Base-by-base conservation (phyloP, 306 rosid species). In the Delonix regia region DNA sequence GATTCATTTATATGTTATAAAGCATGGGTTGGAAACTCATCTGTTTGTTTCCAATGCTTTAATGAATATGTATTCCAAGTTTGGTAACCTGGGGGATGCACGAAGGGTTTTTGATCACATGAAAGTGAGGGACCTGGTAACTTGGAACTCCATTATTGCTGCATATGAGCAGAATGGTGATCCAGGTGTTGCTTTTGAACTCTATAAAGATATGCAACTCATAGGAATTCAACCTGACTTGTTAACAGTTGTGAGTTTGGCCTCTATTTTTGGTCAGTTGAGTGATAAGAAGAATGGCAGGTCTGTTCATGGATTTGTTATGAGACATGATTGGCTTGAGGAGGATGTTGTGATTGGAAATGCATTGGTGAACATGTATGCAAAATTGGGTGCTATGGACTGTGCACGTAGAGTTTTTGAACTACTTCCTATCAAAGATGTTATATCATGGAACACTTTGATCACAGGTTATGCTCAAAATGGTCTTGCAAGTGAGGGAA, bases 401-500 rank as follows among this genome's bases (percentile, higher is more conserved):
- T 76, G 24, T 75, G 86, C 88, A 64, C 52, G 44, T 15, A 44
- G 45, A 18, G 74, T 82, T 75, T 85, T 85, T 66, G 82, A 82
- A 48, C 79, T 70, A 42, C 88, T 85, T 79, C 84, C 77, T 33
- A 11, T 33, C 18, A 79, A 69, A 79, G 88, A 85, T 75, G 64
- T 69, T 36, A 53, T 85, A 71, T 82, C 88, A 55, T 85, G 88
- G 88, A 85, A 85, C 82, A 85, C 88, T 28, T 65, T 85, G 73
- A 79, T 85, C 48, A 72, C 88, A 16, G 88, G 88, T 75, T 82
- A 79, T 79, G 36, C 75, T 56, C 88, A 85, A 72, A 85, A 85
- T 82, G 88, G 88, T 71, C 86, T 85, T 56, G 86, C 88, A 71
- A 79, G 82, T 75, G 88, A 85, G 56, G 86, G 82, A 70, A 66